Evolutionary conservation across 257 asterid species (phyloP).

Genomic region (Forsythia suspensa): DNA sequence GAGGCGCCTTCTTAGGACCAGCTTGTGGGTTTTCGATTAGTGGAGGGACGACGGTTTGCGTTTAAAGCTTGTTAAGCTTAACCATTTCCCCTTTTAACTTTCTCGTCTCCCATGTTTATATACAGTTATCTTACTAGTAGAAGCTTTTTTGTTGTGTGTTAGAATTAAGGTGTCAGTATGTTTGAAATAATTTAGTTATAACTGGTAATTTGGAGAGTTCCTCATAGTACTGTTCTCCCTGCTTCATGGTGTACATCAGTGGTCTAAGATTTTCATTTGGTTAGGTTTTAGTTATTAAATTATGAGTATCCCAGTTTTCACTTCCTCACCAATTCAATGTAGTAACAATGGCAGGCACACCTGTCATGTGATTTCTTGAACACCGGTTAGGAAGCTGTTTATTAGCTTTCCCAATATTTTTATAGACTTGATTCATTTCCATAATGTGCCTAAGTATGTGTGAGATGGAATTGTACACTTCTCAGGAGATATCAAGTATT

Average conservation of each 20-base stretch:
- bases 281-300: conserved; percentile 18
- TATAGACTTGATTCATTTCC: not conserved
- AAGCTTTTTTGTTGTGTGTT: no score
- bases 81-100: conserved; percentile 5
- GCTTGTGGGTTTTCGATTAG: conserved; percentile 17
- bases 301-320: conserved; percentile 11
- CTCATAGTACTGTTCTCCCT: conserved; percentile 19
- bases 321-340: conserved; percentile 6
- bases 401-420: not conserved
- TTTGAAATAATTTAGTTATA: conserved; percentile 23
- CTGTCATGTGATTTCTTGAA: conserved; percentile 9
- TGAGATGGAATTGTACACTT: not conserved
- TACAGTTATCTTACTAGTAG: not conserved
- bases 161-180: conserved; percentile 8
- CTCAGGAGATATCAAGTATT: not conserved
- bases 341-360: conserved; percentile 14
- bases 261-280: conserved; percentile 21
- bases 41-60: conserved; percentile 16
- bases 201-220: conserved; percentile 23
- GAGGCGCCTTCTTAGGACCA: conserved; percentile 31
- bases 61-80: conserved; percentile 20
- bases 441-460: not conserved
- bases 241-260: conserved; percentile 11
- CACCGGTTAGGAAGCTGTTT: not conserved
- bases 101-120: conserved; percentile 17